Base-by-base conservation (phyloP, 2,329 filamentous ascomycete species). In the Fusarium mundagurra region DNA sequence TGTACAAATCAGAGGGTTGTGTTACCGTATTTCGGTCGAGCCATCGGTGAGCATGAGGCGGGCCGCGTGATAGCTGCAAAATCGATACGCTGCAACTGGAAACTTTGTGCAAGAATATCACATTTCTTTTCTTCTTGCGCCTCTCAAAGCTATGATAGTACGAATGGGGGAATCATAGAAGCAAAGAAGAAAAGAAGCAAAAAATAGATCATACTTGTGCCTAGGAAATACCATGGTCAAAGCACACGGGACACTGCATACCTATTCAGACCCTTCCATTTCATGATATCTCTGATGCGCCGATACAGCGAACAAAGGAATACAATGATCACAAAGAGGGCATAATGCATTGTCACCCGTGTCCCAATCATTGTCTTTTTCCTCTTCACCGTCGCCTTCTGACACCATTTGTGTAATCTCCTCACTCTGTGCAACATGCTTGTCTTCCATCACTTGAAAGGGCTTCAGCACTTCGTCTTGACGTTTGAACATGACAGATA, bases 401-500 rank as follows among this genome's bases (percentile, higher is more conserved):
- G 50, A 48, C 38, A 67, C 66, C 27, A 64, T 59, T 24, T 67
- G 62, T n/a, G 77, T 78, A 20, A 77, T 61, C 58, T 80, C 79
- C 16, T 81, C 80, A 22, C 80, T 39, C 47, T 69, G 53, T 47
- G 20, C 33, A 43, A 80, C 11, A 82, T 71, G 60, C n/a, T 75
- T 68, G 13, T 75, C 69, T 11, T 88, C 86, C n/a, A 71, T 67
- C 3, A 91, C 86, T 58, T 84, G 91, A 85, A 92, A 95, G 57
- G 93, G 90, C 69, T 87, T 90, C 62, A 95, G 83, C 36, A 91
- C 88, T 50, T 90, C 87, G 57, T 94, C 91, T 80, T 97, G 94
- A 62, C 86, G 87, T 77, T 86, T 90, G 80, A 98, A 97, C 94
- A 98, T 97, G 78, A 86, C 89, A 2, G 88, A 88, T 74, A 98